Percentiles rank a stretch among this genome's conserved stretches.
Conservation (phyloP, 805 yeast genomes). For the Lachancea nothofagi region DNA sequence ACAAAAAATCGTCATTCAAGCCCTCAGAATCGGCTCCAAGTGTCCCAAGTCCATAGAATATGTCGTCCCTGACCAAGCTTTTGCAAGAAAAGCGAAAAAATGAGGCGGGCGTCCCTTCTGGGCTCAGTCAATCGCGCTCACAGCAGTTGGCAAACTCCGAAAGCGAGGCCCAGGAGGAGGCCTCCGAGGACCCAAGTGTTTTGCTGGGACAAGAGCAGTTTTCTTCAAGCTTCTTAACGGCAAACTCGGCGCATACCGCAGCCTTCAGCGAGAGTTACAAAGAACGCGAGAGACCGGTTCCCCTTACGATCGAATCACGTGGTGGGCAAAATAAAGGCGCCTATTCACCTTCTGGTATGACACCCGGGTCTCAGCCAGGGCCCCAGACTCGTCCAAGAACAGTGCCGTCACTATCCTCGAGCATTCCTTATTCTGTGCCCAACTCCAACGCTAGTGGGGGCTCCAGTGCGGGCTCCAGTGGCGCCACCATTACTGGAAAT, state of each 20-base stretch:
- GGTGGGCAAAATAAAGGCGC: neutral
- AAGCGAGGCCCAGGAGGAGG: neutral
- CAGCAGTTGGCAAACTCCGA: conserved; percentile 1
- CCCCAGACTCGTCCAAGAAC: conserved; percentile 9
- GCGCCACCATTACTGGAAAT: neutral
- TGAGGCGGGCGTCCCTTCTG: conserved; percentile 13
- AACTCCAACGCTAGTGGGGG: conserved; percentile 41
- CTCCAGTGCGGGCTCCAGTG: neutral
- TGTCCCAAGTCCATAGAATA: conserved; percentile 3
- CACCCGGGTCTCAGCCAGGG: conserved; percentile 1
- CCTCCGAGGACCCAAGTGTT: neutral
- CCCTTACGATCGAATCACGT: conserved; percentile 19
- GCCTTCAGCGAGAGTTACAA: conserved; percentile 22
- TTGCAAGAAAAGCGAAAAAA: conserved; percentile 31
- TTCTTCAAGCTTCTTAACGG: conserved; percentile 30
- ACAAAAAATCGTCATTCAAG: neutral
- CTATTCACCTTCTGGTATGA: neutral
- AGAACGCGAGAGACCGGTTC: conserved; percentile 21
- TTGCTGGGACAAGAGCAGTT: conserved; percentile 6
- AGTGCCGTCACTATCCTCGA: conserved; percentile 46
- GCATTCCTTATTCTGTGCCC: conserved; percentile 69
- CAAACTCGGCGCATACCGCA: conserved; percentile 36
- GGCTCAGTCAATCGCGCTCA: conserved; percentile 7
- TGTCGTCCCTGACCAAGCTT: conserved; percentile 33
- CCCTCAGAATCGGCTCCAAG: neutral